Evolutionary conservation across 2,329 filamentous ascomycete genomes (phyloP).

Genomic region (Pezicula radicicola): DNA sequence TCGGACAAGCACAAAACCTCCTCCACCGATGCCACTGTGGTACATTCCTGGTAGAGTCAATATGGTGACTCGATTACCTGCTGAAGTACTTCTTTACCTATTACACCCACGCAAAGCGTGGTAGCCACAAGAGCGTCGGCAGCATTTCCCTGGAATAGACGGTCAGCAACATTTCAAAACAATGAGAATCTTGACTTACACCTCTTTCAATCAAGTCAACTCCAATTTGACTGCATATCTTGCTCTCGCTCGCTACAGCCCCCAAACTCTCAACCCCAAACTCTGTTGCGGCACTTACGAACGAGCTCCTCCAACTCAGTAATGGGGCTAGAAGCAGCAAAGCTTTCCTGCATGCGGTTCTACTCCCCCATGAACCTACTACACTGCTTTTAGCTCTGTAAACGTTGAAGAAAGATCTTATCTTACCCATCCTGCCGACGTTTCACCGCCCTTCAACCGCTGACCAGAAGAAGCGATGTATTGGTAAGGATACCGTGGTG

Average conservation of each 20-base stretch:
- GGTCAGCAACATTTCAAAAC: constrained; percentile 8
- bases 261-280: constrained; percentile 26
- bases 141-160: constrained; percentile 56
- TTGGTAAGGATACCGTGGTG: too few relatives aligned
- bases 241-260: constrained; percentile 50
- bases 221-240: constrained; percentile 49
- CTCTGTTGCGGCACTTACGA: constrained; percentile 65
- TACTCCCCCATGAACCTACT: too few relatives aligned
- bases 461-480: too few relatives aligned
- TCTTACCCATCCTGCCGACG: too few relatives aligned
- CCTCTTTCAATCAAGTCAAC: constrained; percentile 46
- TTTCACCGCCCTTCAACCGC: too few relatives aligned
- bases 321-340: too few relatives aligned
- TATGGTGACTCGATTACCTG: background rate
- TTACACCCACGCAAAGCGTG: constrained; percentile 71
- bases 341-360: too few relatives aligned
- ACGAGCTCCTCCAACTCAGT: too few relatives aligned
- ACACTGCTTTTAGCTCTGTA: too few relatives aligned
- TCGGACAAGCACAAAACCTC: constrained; percentile 84
- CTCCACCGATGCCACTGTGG: constrained; percentile 81
- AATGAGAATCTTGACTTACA: constrained; percentile 23
- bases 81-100: constrained; percentile 40
- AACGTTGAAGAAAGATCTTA: too few relatives aligned
- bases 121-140: constrained; percentile 75
- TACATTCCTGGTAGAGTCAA: constrained; percentile 55